Evolutionary conservation across 2,329 filamentous ascomycete genomes (phyloP).

Genomic region (Thelonectria discophora): DNA sequence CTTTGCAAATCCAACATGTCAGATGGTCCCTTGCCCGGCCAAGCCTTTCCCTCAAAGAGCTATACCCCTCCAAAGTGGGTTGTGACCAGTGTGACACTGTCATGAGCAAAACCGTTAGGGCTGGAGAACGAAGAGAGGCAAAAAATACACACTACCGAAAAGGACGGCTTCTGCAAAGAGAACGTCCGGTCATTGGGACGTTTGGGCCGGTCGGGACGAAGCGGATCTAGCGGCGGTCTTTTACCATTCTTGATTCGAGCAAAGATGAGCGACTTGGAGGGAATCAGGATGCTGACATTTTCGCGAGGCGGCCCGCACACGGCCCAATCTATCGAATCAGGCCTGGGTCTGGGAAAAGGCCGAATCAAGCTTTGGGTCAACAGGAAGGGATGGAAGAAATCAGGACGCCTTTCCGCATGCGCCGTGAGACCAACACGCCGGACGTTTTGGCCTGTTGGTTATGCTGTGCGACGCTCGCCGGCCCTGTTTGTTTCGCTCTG

Average conservation of each 20-base stretch:
- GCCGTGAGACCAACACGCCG: conserved; percentile 6
- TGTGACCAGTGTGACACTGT: not conserved
- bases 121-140: conserved; percentile 5
- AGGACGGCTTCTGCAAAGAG: conserved; percentile 7
- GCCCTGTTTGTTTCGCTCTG: not conserved
- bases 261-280: not conserved
- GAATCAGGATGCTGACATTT: conserved; percentile 7
- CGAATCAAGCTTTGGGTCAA: conserved; percentile 14
- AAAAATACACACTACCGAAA: conserved; percentile 17
- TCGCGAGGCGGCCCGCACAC: conserved; percentile 14
- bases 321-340: conserved; percentile 23
- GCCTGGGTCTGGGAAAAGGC: not conserved
- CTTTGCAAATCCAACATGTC: conserved; percentile 10
- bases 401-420: not conserved
- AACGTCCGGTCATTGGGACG: conserved; percentile 4
- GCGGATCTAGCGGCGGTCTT: conserved; percentile 17
- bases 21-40: conserved; percentile 11
- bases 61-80: conserved; percentile 4
- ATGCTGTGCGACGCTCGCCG: conserved; percentile 7
- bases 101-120: conserved; percentile 21
- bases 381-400: conserved; percentile 4
- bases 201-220: conserved; percentile 10
- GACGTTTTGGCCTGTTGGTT: not conserved
- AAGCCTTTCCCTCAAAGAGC: conserved; percentile 1
- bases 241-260: not conserved